A percentile compares a stretch with the other conserved stretches of the same genome.
These are phyloP conservation scores for Clonostachys byssicola DNA, from an alignment of 2,329 filamentous ascomycete genomes.

Conservation along the genomic window DNA sequence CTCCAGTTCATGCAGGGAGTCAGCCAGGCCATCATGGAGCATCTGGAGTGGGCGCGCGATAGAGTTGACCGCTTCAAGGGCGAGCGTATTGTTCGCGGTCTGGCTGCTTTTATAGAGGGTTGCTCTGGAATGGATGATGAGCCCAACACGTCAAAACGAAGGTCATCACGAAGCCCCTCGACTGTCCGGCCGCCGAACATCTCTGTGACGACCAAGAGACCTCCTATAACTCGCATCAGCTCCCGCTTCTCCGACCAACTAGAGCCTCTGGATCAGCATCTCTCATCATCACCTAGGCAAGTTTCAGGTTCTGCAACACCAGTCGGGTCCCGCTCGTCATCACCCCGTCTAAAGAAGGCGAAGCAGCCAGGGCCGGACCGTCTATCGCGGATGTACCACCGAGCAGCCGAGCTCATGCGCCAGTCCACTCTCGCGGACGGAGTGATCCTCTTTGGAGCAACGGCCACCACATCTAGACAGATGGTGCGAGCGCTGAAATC, in stretches of 20 bases:
- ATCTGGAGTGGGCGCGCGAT: slow-evolving; percentile 52
- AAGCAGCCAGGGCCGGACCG: slow-evolving; percentile 9
- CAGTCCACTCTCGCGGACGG: slow-evolving; percentile 21
- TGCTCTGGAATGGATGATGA: background rate
- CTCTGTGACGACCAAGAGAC: background rate
- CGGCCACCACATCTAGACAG: slow-evolving; percentile 10
- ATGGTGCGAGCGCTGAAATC: slow-evolving; percentile 1
- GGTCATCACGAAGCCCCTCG: background rate
- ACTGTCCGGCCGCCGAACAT: background rate
- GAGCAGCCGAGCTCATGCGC: slow-evolving; percentile 19
- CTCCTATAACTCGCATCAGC: background rate
- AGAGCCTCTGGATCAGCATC: slow-evolving; percentile 1
- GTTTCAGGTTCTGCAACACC: no score
- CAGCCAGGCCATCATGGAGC: slow-evolving; percentile 51
- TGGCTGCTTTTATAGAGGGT: slow-evolving; percentile 50
- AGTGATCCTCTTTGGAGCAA: slow-evolving; percentile 20
- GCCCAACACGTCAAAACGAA: background rate
- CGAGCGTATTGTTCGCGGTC: slow-evolving; percentile 48
- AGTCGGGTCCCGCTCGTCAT: background rate
- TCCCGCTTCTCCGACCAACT: background rate
- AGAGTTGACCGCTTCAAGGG: slow-evolving; percentile 46
- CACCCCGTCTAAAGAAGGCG: background rate
- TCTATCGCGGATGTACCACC: slow-evolving; percentile 15
- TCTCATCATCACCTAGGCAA: background rate
- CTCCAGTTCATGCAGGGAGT: slow-evolving; percentile 52